phyloP scores from a whole-genome alignment of 768 basidiomycete genomes.

The Lentinula sp. region DNA sequence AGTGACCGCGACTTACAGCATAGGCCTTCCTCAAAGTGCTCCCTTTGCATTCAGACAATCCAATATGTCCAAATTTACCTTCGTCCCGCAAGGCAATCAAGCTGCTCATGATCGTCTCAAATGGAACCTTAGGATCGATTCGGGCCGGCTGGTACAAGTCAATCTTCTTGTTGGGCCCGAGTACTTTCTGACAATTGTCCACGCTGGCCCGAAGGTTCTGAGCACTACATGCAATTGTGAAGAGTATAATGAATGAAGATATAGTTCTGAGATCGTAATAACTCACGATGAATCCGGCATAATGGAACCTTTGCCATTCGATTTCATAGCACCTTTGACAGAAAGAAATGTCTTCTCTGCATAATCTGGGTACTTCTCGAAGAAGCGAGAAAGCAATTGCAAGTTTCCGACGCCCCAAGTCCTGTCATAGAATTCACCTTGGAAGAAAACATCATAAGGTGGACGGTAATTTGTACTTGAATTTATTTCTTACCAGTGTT shows the following conservation, averaged over 20 bases:
- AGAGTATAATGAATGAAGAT: neutral
- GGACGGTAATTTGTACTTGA: neutral
- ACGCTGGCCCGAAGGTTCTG: constrained; percentile 35
- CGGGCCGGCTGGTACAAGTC: constrained; percentile 53
- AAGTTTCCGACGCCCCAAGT: constrained; percentile 37
- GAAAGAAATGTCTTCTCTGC: constrained; percentile 29
- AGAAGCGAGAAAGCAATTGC: constrained; percentile 45
- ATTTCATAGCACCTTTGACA: constrained; percentile 18
- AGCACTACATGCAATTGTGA: constrained; percentile 21
- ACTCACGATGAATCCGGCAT: neutral
- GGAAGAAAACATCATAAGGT: neutral
- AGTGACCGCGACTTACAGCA: constrained; percentile 16
- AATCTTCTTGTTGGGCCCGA: constrained; percentile 43
- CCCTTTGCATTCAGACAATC: constrained; percentile 38
- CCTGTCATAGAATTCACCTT: constrained; percentile 53
- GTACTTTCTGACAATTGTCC: constrained; percentile 31
- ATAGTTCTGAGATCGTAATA: too few relatives aligned
- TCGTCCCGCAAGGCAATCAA: constrained; percentile 23
- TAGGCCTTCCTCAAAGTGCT: constrained; percentile 37
- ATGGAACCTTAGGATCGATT: constrained; percentile 28
- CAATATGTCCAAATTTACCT: constrained; percentile 39
- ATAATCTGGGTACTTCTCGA: constrained; percentile 30
- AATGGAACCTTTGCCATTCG: neutral
- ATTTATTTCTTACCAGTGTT: constrained; percentile 24
- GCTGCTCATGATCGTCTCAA: constrained; percentile 37